Evolutionary conservation across 208 protist species (phyloP).

Genomic region (Angomonas ambiguus): DNA sequence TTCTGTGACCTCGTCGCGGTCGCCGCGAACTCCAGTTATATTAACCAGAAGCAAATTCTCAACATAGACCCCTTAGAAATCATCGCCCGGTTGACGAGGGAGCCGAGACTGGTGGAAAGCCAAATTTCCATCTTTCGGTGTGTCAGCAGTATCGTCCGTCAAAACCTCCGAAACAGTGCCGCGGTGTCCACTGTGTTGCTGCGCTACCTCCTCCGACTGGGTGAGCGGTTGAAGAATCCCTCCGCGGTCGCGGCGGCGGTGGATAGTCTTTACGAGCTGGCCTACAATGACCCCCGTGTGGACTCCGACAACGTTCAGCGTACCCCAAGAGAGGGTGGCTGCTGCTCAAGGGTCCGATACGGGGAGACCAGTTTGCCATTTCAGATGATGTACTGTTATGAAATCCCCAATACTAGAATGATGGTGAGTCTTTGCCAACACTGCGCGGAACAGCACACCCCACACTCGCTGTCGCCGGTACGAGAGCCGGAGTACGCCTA

Average conservation of each 20-base stretch:
- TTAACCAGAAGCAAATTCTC: slow-evolving; percentile 33
- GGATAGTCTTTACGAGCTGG: slow-evolving; percentile 61
- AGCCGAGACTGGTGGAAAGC: slow-evolving; percentile 40
- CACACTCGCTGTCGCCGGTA: no score
- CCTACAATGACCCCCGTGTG: slow-evolving; percentile 50
- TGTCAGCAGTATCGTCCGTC: slow-evolving; percentile 28
- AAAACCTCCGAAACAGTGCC: slow-evolving; percentile 45
- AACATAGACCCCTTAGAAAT: slow-evolving; percentile 71
- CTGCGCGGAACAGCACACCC: slow-evolving; percentile 28
- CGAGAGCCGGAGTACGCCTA: slow-evolving; percentile 48
- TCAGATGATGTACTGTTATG: slow-evolving; percentile 48
- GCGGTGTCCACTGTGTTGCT: slow-evolving; percentile 39
- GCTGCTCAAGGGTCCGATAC: slow-evolving; percentile 7
- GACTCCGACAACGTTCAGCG: slow-evolving; percentile 6
- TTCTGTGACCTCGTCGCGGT: slow-evolving; percentile 57
- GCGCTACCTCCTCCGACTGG: slow-evolving; percentile 30
- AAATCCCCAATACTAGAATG: slow-evolving; percentile 15
- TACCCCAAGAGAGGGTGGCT: background rate
- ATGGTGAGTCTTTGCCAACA: slow-evolving; percentile 40
- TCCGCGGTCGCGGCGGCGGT: slow-evolving; percentile 49
- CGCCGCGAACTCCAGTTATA: slow-evolving; percentile 13
- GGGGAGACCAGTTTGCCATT: slow-evolving; percentile 28
- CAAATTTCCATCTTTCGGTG: slow-evolving; percentile 48
- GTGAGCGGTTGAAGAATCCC: slow-evolving; percentile 28
- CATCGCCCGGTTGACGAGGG: slow-evolving; percentile 32